phyloP scores from a whole-genome alignment of 2,329 filamentous ascomycete species.

The Chaetomiaceae sp. region DNA sequence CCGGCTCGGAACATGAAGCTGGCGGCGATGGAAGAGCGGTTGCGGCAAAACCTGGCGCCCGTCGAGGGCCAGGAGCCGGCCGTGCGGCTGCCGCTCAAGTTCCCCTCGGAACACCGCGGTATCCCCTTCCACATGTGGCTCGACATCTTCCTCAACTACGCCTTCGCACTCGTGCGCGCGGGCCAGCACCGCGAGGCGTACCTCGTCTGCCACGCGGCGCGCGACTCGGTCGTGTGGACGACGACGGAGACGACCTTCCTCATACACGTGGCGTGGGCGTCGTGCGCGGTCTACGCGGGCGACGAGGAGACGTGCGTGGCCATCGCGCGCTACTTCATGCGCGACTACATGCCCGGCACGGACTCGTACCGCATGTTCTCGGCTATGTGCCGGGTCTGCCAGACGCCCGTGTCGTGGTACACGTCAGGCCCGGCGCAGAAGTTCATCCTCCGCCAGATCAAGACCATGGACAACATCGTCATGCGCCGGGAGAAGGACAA shows the following conservation, averaged over 20 bases:
- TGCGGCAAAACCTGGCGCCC: constrained; percentile 41
- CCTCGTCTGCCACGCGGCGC: constrained; percentile 68
- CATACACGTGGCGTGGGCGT: constrained; percentile 75
- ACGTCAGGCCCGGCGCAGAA: constrained; percentile 80
- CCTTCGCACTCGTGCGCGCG: constrained; percentile 64
- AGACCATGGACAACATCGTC: constrained; percentile 70
- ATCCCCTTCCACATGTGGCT: constrained; percentile 82
- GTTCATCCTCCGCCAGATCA: constrained; percentile 85
- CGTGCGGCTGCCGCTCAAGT: constrained; percentile 19
- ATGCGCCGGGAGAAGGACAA: constrained; percentile 37
- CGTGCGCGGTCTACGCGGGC: constrained; percentile 74
- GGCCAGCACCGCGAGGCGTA: constrained; percentile 69
- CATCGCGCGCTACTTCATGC: constrained; percentile 77
- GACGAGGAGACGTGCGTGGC: constrained; percentile 71
- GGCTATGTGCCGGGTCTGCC: constrained; percentile 68
- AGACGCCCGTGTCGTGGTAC: constrained; percentile 69
- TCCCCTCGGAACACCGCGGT: constrained; percentile 49
- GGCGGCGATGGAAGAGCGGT: constrained; percentile 49
- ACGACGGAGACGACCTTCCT: constrained; percentile 60
- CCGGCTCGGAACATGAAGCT: constrained; percentile 37
- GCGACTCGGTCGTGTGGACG: constrained; percentile 77
- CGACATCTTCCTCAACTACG: constrained; percentile 83
- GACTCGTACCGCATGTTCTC: constrained; percentile 81
- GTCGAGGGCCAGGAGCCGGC: constrained; percentile 27
- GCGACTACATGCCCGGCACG: constrained; percentile 69